Evolutionary conservation across 306 rosid species (phyloP).

Genomic region (Quercus robur): DNA sequence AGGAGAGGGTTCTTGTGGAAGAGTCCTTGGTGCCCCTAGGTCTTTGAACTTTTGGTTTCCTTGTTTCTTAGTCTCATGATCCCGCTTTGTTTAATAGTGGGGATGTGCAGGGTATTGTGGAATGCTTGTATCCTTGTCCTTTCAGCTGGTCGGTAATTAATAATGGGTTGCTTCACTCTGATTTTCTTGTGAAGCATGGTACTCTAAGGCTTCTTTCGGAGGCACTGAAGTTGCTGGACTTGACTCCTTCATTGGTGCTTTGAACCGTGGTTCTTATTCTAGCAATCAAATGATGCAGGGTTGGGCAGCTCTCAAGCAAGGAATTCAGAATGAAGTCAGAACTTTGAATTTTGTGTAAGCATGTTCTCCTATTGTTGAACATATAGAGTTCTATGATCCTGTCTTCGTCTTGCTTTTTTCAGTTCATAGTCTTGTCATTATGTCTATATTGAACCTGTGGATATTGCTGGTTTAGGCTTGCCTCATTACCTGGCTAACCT

Average conservation of each 20-base stretch:
- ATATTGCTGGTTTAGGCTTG: constrained; percentile 77
- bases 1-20: constrained; percentile 56
- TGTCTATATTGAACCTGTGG: constrained; percentile 70
- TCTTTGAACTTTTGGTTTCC: constrained; percentile 58
- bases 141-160: constrained; percentile 67
- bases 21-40: constrained; percentile 70
- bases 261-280: constrained; percentile 30
- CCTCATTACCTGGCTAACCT: constrained; percentile 61
- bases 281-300: constrained; percentile 4
- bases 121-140: constrained; percentile 70
- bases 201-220: constrained; percentile 76
- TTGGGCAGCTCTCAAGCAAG: constrained; percentile 34
- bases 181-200: constrained; percentile 3
- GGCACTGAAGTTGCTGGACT: constrained; percentile 58
- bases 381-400: constrained; percentile 59
- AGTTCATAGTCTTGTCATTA: constrained; percentile 45
- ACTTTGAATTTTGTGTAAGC: constrained; percentile 45
- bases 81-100: constrained; percentile 25
- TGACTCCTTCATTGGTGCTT: constrained; percentile 35
- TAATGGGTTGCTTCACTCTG: constrained; percentile 69
- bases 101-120: constrained; percentile 48
- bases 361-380: constrained; percentile 28
- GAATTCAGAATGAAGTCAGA: constrained; percentile 58
- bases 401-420: constrained; percentile 79
- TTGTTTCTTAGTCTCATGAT: constrained; percentile 36